A percentile compares a stretch with the other conserved stretches of the same genome.
phyloP scores from a whole-genome alignment of 768 basidiomycete genomes.

The Terana coerulea region DNA sequence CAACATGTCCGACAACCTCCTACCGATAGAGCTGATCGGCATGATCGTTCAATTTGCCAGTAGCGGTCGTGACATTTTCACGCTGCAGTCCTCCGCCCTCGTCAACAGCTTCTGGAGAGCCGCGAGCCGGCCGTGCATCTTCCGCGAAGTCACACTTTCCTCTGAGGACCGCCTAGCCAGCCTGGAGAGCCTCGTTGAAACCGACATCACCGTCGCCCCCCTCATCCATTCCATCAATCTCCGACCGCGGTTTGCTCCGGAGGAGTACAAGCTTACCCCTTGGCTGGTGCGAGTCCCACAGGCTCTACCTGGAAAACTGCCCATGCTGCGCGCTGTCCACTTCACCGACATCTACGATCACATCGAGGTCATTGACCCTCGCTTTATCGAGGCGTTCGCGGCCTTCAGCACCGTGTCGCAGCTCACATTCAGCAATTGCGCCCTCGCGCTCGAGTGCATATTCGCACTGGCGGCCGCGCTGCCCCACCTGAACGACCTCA shows the following conservation, averaged over 20 bases:
- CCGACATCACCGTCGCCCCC: not conserved
- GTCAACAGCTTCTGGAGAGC: not conserved
- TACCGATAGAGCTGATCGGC: constrained; percentile 2
- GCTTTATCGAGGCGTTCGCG: not conserved
- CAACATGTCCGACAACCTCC: not conserved
- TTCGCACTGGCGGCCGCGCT: not conserved
- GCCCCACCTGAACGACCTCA: constrained; percentile 1
- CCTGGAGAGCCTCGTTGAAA: not conserved
- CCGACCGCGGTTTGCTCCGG: not conserved
- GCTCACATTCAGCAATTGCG: not conserved
- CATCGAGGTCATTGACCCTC: not conserved
- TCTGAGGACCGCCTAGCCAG: not conserved
- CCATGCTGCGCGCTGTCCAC: not conserved
- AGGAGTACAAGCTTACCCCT: not conserved
- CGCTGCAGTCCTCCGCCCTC: constrained; percentile 4
- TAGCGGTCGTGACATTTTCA: not conserved
- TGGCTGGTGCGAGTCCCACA: not conserved
- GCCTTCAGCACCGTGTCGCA: not conserved
- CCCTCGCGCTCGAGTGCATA: not conserved
- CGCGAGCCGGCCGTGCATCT: constrained; percentile 6
- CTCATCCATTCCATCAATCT: not conserved
- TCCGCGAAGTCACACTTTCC: not conserved
- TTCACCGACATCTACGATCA: constrained; percentile 1
- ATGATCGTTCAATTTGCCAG: not conserved
- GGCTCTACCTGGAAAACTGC: not conserved